phyloP scores from a whole-genome alignment of 2,329 filamentous ascomycete genomes.

The Nakataea oryzae region DNA sequence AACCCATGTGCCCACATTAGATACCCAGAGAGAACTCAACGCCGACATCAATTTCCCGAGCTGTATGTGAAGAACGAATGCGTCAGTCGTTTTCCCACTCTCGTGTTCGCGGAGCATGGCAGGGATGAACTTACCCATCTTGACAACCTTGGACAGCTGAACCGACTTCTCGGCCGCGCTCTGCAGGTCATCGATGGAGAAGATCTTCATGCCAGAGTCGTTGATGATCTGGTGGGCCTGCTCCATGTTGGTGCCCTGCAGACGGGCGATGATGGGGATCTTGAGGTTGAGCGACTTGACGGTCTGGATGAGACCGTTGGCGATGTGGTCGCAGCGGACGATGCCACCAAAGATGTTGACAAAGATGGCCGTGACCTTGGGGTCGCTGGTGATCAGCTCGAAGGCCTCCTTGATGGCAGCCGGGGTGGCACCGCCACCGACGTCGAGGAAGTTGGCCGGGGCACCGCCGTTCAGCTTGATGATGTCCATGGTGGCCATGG shows the following conservation, averaged over 20 bases:
- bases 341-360: conserved; percentile 99
- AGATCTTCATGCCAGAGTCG: conserved; percentile 98
- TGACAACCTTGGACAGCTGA: conserved; percentile 98
- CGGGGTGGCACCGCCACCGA: conserved; percentile 93
- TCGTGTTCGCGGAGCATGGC: conserved; percentile 12
- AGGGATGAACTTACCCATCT: conserved; percentile 63
- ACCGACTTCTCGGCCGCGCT: conserved; percentile 95
- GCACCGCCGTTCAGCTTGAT: conserved; percentile 98
- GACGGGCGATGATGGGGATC: conserved; percentile 90
- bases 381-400: conserved; percentile 95
- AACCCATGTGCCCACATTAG: conserved; percentile 34
- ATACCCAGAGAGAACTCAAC: conserved; percentile 94
- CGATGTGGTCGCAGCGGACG: conserved; percentile 94
- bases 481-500: conserved; percentile 99
- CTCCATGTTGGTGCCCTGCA: conserved; percentile 98
- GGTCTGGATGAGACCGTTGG: conserved; percentile 89
- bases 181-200: conserved; percentile 97
- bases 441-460: conserved; percentile 98
- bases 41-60: conserved; percentile 92
- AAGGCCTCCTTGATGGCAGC: conserved; percentile 96
- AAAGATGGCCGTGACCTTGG: conserved; percentile 97
- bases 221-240: conserved; percentile 86
- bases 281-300: conserved; percentile 91
- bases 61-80: conserved; percentile 27
- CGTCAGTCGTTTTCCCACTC: not conserved